Percentiles rank a stretch among this genome's conserved stretches.
phyloP scores from a whole-genome alignment of 306 rosid genomes.

The Sindora glabra region DNA sequence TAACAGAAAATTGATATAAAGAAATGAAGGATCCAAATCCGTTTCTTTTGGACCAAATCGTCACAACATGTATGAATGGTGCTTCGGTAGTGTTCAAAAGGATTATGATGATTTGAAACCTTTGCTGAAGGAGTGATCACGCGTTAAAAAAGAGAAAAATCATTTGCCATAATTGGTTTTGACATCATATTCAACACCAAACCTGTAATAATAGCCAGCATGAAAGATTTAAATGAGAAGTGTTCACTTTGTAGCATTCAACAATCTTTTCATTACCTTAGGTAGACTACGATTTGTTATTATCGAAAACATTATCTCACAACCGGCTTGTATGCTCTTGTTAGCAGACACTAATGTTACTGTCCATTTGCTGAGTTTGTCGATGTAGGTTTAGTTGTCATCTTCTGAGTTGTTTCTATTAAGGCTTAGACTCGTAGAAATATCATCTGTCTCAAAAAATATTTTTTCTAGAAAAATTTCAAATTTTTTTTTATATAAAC shows the following conservation, averaged over 20 bases:
- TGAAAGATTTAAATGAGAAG: conserved; percentile 6
- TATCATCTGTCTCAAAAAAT: no score
- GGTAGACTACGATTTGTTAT: neutral
- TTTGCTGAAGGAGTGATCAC: neutral
- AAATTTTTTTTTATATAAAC: no score
- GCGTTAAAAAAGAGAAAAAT: conserved; percentile 11
- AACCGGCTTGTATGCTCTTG: no score
- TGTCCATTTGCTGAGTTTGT: no score
- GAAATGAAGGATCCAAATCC: no score
- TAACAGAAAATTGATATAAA: no score
- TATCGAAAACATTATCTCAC: no score
- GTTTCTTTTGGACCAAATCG: neutral
- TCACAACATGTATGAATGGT: neutral
- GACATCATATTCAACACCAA: conserved; percentile 29
- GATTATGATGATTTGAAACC: conserved; percentile 10
- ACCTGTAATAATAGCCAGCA: conserved; percentile 13
- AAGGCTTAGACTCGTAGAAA: no score
- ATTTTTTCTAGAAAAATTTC: no score
- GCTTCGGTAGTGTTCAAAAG: no score
- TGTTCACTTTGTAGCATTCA: conserved; percentile 25
- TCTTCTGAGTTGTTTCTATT: conserved; percentile 9
- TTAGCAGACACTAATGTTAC: no score
- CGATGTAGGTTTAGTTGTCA: conserved; percentile 16
- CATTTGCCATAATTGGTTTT: conserved; percentile 24
- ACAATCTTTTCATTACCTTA: neutral